Base-by-base conservation (phyloP, 306 rosid species). In the Dalbergia cochinchinensis region DNA sequence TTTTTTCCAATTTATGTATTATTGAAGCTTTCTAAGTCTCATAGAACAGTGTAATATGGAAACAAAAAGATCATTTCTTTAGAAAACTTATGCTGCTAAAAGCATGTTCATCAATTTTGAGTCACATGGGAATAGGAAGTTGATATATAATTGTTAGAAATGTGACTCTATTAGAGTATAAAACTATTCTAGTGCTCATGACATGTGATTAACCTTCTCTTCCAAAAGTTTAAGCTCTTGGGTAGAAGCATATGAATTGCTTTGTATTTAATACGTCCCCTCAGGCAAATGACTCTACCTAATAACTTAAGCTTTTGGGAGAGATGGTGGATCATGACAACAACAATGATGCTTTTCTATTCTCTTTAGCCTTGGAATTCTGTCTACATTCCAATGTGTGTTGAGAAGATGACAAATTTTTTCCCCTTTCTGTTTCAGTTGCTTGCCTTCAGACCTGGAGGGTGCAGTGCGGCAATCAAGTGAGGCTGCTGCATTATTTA, bases 391-490 rank as follows among this genome's bases (percentile, higher is more conserved):
- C 37, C 53, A 64, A 59, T 65, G 71, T 83, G 76, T 80, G 54
- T 68, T 6, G 16, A 65, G 72, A 82, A 79, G 67, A 16, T 44
- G 35, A 62, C 80, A 50, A 82, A 75, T 77, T 14, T 4, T 55
- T 68, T 77, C 71, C 16, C 10, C 53, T 80, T 78, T 83, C 34
- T 83, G 72, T 76, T 84, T 80, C 91, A 95, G 99, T 83, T 95
- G 98, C 84, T 89, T 95, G 91, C 99, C 99, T 80, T 76, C 98
- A 20, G 91, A 95, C 80, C 87, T 92, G 92, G 97, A 85, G 79
- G 99, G 97, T 14, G 98, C 99, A 33, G 98, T 92, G 75, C 89
- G 86, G 51, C 99, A 95, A 84, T 95, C 97, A 14, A 71, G 99
- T 67, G 74, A 86, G 88, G 97, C 99, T 10, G 85, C 90, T 41